phyloP scores from a whole-genome alignment of 2,329 filamentous ascomycete genomes.

The Monosporascus cannonballus region DNA sequence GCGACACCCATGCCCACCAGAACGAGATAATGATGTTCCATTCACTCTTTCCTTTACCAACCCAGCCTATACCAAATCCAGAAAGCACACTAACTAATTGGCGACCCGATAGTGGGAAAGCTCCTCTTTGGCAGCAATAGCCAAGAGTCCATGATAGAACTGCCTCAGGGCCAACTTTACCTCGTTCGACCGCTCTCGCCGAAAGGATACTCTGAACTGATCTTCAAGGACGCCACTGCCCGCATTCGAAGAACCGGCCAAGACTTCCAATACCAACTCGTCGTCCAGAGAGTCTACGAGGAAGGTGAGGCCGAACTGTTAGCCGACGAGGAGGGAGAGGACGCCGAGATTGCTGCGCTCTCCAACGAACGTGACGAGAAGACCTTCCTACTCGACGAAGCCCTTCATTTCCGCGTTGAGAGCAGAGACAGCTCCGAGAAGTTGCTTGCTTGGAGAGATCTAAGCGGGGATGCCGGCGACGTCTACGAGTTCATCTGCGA shows the following conservation, averaged over 20 bases:
- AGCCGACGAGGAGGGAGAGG: slow-evolving; percentile 82
- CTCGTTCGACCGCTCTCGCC: slow-evolving; percentile 91
- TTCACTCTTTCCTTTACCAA: slow-evolving; percentile 3
- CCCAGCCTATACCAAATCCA: not conserved
- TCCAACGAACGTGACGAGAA: slow-evolving; percentile 88
- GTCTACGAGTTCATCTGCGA: slow-evolving; percentile 99
- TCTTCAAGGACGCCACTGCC: slow-evolving; percentile 94
- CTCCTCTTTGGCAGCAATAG: slow-evolving; percentile 81
- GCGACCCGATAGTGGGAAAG: slow-evolving; percentile 65
- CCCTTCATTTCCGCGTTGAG: slow-evolving; percentile 80
- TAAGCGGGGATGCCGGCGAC: slow-evolving; percentile 89
- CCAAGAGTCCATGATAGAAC: slow-evolving; percentile 90
- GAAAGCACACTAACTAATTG: not conserved
- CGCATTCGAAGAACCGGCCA: slow-evolving; percentile 89
- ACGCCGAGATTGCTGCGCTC: slow-evolving; percentile 69
- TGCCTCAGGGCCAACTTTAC: slow-evolving; percentile 93
- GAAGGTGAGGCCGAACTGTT: slow-evolving; percentile 92
- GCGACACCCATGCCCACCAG: too few species aligned
- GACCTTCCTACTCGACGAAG: slow-evolving; percentile 91
- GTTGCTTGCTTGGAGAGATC: slow-evolving; percentile 88
- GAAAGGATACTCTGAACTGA: slow-evolving; percentile 97
- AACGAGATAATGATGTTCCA: not conserved
- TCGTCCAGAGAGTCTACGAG: slow-evolving; percentile 92
- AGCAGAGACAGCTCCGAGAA: slow-evolving; percentile 74
- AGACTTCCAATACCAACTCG: slow-evolving; percentile 95